Evolutionary conservation across 495 filamentous ascomycete genomes (phyloP).

Genomic region (Mytilinidion resinicola): DNA sequence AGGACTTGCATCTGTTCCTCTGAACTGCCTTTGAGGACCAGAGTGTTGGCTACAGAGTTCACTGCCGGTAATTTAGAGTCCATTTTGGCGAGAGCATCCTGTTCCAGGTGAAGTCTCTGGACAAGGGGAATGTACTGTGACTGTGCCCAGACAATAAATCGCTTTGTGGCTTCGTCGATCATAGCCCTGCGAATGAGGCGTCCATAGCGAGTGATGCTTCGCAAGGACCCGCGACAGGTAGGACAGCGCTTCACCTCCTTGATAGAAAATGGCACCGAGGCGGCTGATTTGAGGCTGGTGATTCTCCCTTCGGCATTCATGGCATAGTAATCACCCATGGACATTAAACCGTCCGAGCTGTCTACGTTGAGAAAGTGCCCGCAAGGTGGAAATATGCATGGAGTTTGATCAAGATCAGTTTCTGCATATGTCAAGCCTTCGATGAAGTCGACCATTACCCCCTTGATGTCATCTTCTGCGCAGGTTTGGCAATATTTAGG

Average conservation of each 20-base stretch:
- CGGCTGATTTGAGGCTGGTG: no score
- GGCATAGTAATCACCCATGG: constrained; percentile 53
- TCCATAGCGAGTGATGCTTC: constrained; percentile 59
- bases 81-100: background rate
- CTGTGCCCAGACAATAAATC: constrained; percentile 52
- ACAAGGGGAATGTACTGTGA: constrained; percentile 46
- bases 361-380: constrained; percentile 58
- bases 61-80: constrained; percentile 8
- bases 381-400: constrained; percentile 58
- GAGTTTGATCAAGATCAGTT: constrained; percentile 51
- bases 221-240: constrained; percentile 55
- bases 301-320: constrained; percentile 43
- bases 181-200: constrained; percentile 57
- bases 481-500: constrained; percentile 38
- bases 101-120: constrained; percentile 19
- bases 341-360: constrained; percentile 58
- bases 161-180: constrained; percentile 63
- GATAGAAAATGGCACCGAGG: constrained; percentile 49
- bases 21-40: constrained; percentile 22
- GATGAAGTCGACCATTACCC: constrained; percentile 49
- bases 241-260: constrained; percentile 53
- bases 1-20: constrained; percentile 6
- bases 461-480: constrained; percentile 36
- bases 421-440: constrained; percentile 46
- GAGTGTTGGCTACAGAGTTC: background rate